Conservation (phyloP, 495 filamentous ascomycete species). For the Daldinia concentrica region DNA sequence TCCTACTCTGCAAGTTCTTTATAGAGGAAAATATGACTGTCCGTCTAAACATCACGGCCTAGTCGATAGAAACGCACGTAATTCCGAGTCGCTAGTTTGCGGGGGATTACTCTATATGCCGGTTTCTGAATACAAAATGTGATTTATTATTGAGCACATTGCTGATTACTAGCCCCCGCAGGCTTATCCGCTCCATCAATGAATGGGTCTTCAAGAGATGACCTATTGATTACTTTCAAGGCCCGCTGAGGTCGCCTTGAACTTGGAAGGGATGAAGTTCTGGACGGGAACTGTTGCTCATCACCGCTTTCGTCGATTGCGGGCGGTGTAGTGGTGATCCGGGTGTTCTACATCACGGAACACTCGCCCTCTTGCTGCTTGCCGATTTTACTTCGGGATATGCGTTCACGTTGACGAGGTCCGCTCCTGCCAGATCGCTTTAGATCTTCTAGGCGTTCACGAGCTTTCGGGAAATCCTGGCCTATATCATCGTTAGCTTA, state of each 20-base stretch:
- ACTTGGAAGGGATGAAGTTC: conserved; percentile 6
- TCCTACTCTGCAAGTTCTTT: neutral
- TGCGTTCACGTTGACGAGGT: conserved; percentile 74
- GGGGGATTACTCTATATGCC: neutral
- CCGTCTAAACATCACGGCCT: neutral
- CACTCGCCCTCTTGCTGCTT: conserved; percentile 89
- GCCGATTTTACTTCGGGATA: conserved; percentile 82
- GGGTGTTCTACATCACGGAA: conserved; percentile 71
- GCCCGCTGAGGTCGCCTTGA: neutral
- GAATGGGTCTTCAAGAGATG: conserved; percentile 12
- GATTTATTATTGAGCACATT: neutral
- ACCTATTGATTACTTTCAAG: neutral
- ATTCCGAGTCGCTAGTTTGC: neutral
- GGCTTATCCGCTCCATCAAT: neutral
- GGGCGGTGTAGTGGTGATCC: conserved; percentile 28
- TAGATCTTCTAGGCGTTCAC: conserved; percentile 90
- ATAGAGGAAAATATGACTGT: neutral
- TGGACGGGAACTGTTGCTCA: neutral
- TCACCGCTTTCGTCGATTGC: neutral
- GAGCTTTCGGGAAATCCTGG: conserved; percentile 92
- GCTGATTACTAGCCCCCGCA: neutral
- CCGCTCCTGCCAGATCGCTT: conserved; percentile 78
- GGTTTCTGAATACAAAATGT: neutral
- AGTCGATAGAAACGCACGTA: neutral
- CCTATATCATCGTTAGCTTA: conserved; percentile 62